Evolutionary conservation across 1,284 basidiomycete genomes (phyloP).

Genomic region (Leccinum ponderosum): DNA sequence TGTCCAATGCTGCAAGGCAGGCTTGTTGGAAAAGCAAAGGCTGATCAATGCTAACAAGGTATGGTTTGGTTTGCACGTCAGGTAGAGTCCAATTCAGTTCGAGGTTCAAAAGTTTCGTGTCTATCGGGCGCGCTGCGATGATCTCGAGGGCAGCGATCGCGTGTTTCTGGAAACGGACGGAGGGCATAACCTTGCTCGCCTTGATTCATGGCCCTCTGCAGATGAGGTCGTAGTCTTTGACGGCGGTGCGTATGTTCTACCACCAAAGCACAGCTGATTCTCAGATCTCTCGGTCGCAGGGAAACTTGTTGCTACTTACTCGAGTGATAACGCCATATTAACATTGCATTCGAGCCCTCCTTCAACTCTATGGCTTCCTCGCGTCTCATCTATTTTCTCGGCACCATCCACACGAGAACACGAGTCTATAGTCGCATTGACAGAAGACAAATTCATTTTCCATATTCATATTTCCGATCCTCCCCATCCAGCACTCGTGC

Average conservation of each 20-base stretch:
- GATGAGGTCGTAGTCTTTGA: conserved; percentile 70
- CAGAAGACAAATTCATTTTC: conserved; percentile 52
- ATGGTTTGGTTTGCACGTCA: neutral
- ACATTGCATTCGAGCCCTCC: conserved; percentile 51
- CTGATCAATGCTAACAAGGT: neutral
- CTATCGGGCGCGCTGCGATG: too few species aligned
- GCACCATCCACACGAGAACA: conserved; percentile 50
- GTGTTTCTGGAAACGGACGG: conserved; percentile 42
- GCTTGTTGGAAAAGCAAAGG: neutral
- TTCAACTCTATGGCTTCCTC: conserved; percentile 49
- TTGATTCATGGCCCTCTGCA: conserved; percentile 50
- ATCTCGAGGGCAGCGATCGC: too few species aligned
- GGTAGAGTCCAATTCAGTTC: neutral
- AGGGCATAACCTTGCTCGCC: conserved; percentile 45
- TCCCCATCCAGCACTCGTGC: conserved; percentile 36
- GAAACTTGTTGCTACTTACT: conserved; percentile 38
- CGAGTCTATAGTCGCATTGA: conserved; percentile 63
- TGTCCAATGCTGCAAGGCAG: neutral
- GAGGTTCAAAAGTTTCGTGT: neutral
- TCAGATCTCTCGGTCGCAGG: conserved; percentile 22
- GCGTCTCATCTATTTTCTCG: conserved; percentile 60
- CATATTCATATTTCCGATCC: conserved; percentile 45
- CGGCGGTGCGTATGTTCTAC: conserved; percentile 43
- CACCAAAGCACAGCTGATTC: conserved; percentile 9
- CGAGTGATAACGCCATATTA: conserved; percentile 40